Evolutionary conservation across 805 yeast species (phyloP), one percentile per base, ranked within the genome.

Genomic region (Schwanniomyces polymorphus): DNA sequence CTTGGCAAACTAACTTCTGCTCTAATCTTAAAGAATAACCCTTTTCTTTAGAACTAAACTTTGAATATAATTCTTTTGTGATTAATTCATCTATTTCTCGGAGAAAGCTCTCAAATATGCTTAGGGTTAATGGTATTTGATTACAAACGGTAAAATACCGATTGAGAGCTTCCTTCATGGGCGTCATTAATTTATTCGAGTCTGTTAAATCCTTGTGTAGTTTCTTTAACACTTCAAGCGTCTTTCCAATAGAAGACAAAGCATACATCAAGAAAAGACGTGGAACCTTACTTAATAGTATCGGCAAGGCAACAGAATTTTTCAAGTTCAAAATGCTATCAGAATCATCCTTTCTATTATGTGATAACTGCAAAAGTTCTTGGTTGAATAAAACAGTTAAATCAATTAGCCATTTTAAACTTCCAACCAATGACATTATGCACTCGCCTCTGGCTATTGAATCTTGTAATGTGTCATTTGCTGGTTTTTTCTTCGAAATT

Each of bases 331-430:
- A 51, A 10, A 49, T 54, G 45, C 61, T 55, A 10, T 33, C 29
- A 37, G 60, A 50, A 7, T 48, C 48, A 39, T 57, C 47, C 21
- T 52, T 43, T 58, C 62, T 52, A 48, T 60, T 43, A 46, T 58
- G 54, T 21, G 67, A 50, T 25, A 84, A 56, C 28, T 83, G 78
- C 21, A 85, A 59, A 28, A 86, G 65, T 53, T 92, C 96, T 63
- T 91, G 96, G 45, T 84, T 80, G 35, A 88, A 61, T 51, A 80
- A 82, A 0, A 85, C 81, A 45, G 89, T 74, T 50, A 89, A 80
- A 60, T 91, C 97, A 27, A 89, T 78, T 54, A 88, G 79, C 97
- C 97, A 92, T 56, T 89, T 81, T 7, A 87, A 81, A 34, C 86
- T 80, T 0, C 97, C 97, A n/a, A 88, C 65, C 9, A 84, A 71